phyloP scores from a whole-genome alignment of 1,139 yeast genomes.

The Sugiyamaella pinicola region DNA sequence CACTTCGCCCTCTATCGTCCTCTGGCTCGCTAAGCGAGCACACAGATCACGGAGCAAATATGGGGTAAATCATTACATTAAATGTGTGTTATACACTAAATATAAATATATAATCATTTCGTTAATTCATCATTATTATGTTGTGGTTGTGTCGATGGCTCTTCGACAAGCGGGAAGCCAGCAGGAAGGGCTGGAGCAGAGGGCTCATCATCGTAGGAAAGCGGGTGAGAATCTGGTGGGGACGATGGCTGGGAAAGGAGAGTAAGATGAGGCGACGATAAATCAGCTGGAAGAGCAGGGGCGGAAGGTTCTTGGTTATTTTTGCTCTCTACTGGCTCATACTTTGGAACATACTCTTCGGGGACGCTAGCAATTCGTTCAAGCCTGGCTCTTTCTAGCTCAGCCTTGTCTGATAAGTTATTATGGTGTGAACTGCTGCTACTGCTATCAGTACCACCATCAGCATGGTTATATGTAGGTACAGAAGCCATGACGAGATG shows the following conservation, averaged over 20 bases:
- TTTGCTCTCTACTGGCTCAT: constrained; percentile 24
- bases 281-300: constrained; percentile 2
- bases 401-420: constrained; percentile 34
- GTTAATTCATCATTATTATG: constrained; percentile 7
- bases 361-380: constrained; percentile 35
- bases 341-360: constrained; percentile 33
- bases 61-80: constrained; percentile 10
- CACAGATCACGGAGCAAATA: background rate
- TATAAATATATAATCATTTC: constrained; percentile 12
- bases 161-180: background rate
- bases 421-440: constrained; percentile 1
- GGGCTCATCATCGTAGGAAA: constrained; percentile 14
- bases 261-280: background rate
- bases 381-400: constrained; percentile 35
- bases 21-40: no score
- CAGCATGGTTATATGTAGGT: constrained; percentile 10
- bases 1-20: no score
- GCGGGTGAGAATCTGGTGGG: background rate
- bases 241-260: background rate
- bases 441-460: constrained; percentile 1
- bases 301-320: constrained; percentile 7
- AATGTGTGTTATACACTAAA: constrained; percentile 3
- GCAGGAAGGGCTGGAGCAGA: constrained; percentile 22
- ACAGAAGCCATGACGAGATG: constrained; percentile 16
- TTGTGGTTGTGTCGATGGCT: background rate